Evolutionary conservation across 306 rosid species (phyloP).

Genomic region (Oemleria cerasiformis): DNA sequence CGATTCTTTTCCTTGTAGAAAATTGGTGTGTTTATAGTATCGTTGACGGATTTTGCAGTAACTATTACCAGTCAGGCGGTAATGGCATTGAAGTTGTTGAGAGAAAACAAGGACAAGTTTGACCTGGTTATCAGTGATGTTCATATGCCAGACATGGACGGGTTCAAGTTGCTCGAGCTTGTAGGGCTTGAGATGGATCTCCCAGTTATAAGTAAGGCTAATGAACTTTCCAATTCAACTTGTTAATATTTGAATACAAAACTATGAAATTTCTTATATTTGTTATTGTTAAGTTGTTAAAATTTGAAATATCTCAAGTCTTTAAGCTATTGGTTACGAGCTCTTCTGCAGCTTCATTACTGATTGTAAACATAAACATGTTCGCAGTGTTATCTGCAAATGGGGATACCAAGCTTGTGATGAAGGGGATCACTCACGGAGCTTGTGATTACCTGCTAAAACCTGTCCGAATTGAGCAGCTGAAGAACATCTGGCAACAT

Average conservation of each 20-base stretch:
- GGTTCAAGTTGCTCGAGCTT: constrained; percentile 94
- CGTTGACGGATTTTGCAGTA: constrained; percentile 53
- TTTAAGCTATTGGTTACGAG: background rate
- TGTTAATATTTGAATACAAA: background rate
- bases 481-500: constrained; percentile 98
- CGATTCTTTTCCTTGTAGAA: background rate
- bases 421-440: constrained; percentile 97
- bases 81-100: constrained; percentile 69
- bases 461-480: constrained; percentile 92
- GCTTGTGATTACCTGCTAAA: constrained; percentile 96
- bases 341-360: background rate
- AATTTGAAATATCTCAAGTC: background rate
- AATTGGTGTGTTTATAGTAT: constrained; percentile 8
- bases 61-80: constrained; percentile 79
- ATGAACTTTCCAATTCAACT: background rate
- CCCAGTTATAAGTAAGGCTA: constrained; percentile 85
- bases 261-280: background rate
- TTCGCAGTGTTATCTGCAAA: constrained; percentile 82
- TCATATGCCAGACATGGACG: constrained; percentile 99
- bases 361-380: constrained; percentile 13
- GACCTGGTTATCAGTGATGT: constrained; percentile 98
- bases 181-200: constrained; percentile 99
- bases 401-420: constrained; percentile 80
- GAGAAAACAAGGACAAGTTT: constrained; percentile 78
- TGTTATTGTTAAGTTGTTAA: background rate